Base-by-base conservation (phyloP, 306 rosid species). In the Benincasa hispida region DNA sequence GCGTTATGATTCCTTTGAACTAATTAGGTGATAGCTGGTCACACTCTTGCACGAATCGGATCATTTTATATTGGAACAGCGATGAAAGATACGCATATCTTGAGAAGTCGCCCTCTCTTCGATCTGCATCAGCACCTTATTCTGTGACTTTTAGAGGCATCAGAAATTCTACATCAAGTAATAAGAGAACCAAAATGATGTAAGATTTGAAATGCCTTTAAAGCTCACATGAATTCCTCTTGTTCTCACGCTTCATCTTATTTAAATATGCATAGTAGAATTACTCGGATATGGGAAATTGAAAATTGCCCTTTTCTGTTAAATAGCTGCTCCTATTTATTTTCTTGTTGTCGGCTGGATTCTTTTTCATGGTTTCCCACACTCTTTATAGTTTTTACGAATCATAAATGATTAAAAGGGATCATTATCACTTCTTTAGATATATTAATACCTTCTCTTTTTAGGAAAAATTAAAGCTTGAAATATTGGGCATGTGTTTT, bases 21-120 rank as follows among this genome's bases (percentile, higher is more conserved):
- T 74, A 74, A 81, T 66, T 68, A 93, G 97, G 98, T 37, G 97
- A 91, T 86, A 91, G 98, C 86, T 94, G 96, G 97, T 91, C 98
- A 48, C 95, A 94, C 86, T 90, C 90, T 10, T 89, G 96, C 87
- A 94, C 97, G 18, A 91, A 94, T 74, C 83, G 96, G 68, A 79
- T 91, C 83, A 91, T 91, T 81, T 88, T 91, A 54, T 90, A 85
- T 81, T 91, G 96, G 96, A 88, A 90, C 34, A 90, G 82, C 32
- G 84, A 90, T 45, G 96, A 91, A 45, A 66, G 95, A 32, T 81
- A 79, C 72, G 97, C 93, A 22, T 87, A 79, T 83, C 86, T 94
- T 21, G 96, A 91, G 84, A 91, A 91, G 86, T 90, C 94, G 22
- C 97, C 97, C 47, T 88, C 87, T 66, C 88, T 85, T 39, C 79